phyloP scores from a whole-genome alignment of 2,329 filamentous ascomycete genomes.

The Pestalotiopsis sp. region DNA sequence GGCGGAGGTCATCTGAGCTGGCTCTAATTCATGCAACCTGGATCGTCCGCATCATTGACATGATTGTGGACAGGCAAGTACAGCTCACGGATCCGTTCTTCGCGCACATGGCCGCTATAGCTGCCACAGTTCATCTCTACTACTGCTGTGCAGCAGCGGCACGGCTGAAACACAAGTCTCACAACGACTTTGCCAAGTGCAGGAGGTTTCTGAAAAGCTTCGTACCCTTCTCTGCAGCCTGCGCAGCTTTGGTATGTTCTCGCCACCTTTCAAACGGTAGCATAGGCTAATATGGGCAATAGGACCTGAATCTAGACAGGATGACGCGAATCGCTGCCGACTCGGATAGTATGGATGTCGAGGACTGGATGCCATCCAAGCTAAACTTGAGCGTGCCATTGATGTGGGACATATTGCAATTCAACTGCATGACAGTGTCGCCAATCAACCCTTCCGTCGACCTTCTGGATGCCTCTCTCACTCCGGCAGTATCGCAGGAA shows the following conservation, averaged over 20 bases:
- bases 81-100: conserved; percentile 53
- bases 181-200: conserved; percentile 53
- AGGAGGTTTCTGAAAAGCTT: conserved; percentile 50
- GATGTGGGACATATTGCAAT: conserved; percentile 55
- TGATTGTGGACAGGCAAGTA: conserved; percentile 52
- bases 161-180: conserved; percentile 51
- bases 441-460: conserved; percentile 37
- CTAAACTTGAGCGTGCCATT: conserved; percentile 54
- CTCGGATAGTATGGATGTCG: conserved; percentile 46
- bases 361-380: conserved; percentile 54
- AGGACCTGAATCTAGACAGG: conserved; percentile 50
- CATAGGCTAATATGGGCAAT: background rate
- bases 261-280: background rate
- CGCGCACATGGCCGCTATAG: conserved; percentile 51
- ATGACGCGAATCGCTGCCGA: conserved; percentile 52
- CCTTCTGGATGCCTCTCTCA: conserved; percentile 44
- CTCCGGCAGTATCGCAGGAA: conserved; percentile 29
- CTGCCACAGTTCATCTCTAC: conserved; percentile 54
- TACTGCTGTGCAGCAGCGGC: conserved; percentile 53
- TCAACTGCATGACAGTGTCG: conserved; percentile 42
- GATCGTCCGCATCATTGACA: conserved; percentile 56
- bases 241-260: conserved; percentile 42
- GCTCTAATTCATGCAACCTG: conserved; percentile 54
- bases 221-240: conserved; percentile 47
- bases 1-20: conserved; percentile 52